These are phyloP conservation scores for Wakefieldia striispora DNA, from an alignment of 768 basidiomycete species.

Conservation along the genomic window DNA sequence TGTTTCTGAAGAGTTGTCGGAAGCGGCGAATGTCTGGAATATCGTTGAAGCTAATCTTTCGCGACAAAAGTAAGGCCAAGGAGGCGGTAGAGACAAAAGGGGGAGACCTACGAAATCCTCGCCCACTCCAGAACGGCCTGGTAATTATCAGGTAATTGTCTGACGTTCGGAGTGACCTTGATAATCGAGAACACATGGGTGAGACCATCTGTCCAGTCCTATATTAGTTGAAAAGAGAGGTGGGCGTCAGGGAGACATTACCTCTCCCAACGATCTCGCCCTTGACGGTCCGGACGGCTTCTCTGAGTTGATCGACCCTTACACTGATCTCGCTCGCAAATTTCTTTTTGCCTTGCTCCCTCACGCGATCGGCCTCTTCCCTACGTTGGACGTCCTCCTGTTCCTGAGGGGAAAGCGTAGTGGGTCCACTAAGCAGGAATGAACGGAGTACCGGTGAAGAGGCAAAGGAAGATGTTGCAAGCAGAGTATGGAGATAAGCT, in stretches of 20 bases:
- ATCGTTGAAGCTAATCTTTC: constrained; percentile 90
- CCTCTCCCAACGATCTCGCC: constrained; percentile 91
- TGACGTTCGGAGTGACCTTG: constrained; percentile 73
- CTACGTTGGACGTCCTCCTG: constrained; percentile 71
- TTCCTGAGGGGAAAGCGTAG: constrained; percentile 66
- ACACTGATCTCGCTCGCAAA: constrained; percentile 86
- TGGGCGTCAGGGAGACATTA: constrained; percentile 24
- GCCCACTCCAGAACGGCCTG: constrained; percentile 95
- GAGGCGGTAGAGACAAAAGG: background rate
- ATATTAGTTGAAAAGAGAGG: constrained; percentile 3
- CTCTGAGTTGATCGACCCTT: constrained; percentile 82
- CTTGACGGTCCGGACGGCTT: constrained; percentile 83
- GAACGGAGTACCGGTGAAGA: constrained; percentile 83
- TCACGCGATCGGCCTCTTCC: constrained; percentile 83
- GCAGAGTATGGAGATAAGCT: constrained; percentile 82
- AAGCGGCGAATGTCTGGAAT: constrained; percentile 91
- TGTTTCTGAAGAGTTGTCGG: constrained; percentile 88
- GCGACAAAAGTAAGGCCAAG: constrained; percentile 9
- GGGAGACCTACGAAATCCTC: constrained; percentile 78
- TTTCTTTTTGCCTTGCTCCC: constrained; percentile 83
- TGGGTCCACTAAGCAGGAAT: constrained; percentile 80
- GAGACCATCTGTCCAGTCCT: constrained; percentile 66
- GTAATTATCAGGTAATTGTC: constrained; percentile 80
- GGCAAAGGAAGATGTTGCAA: constrained; percentile 69
- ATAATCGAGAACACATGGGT: constrained; percentile 87